Conservation (phyloP, 2,329 filamentous ascomycete genomes). For the Claviceps sorghi region DNA sequence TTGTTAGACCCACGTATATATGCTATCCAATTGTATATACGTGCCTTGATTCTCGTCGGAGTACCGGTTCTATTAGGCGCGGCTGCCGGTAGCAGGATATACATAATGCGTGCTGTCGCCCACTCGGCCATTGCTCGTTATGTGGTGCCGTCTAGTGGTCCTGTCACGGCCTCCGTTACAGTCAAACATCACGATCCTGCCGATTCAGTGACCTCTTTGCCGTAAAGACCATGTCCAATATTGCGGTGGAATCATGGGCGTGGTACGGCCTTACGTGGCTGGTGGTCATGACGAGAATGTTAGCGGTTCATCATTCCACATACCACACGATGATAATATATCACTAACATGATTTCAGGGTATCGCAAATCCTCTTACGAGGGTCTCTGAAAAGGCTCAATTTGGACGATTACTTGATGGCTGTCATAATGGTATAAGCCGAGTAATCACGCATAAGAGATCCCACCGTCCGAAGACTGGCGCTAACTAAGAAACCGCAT, state of each 20-base stretch:
- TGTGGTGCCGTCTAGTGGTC: background rate
- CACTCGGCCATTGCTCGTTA: background rate
- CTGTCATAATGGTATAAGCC: slow-evolving; percentile 29
- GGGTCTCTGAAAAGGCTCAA: slow-evolving; percentile 36
- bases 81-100: background rate
- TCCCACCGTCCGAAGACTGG: slow-evolving; percentile 12
- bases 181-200: background rate
- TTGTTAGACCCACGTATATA: background rate
- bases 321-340: background rate
- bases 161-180: background rate
- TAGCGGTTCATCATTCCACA: slow-evolving; percentile 8
- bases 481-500: background rate
- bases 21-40: background rate
- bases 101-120: background rate
- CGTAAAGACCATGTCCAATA: slow-evolving; percentile 13
- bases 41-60: background rate
- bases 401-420: slow-evolving; percentile 40
- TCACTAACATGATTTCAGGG: slow-evolving; percentile 10
- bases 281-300: slow-evolving; percentile 26
- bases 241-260: slow-evolving; percentile 27
- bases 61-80: background rate
- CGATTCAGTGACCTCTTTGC: background rate
- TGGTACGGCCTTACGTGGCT: slow-evolving; percentile 28
- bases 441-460: background rate
- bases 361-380: slow-evolving; percentile 24